Conservation (phyloP, 129 eudicot genomes). For the Flaveria ramosissima region DNA sequence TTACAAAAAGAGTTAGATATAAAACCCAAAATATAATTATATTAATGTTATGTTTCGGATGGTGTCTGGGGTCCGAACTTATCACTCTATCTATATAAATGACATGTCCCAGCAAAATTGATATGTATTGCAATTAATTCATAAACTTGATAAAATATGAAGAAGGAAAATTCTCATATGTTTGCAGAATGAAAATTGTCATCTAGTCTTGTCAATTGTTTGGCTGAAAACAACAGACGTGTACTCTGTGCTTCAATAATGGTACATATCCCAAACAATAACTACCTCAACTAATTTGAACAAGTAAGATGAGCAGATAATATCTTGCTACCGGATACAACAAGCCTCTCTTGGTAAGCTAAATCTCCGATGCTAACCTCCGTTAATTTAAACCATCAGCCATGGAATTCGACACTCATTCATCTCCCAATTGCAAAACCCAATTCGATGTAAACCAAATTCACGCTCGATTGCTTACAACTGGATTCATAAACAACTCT, state of each 20-base stretch:
- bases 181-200: too few relatives aligned
- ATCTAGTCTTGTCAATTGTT: background rate
- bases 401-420: slow-evolving; percentile 58
- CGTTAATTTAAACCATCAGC: slow-evolving; percentile 49
- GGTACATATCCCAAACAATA: slow-evolving; percentile 24
- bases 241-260: slow-evolving; percentile 5
- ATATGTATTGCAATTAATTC: too few relatives aligned
- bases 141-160: too few relatives aligned
- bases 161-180: too few relatives aligned
- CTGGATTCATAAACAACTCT: slow-evolving; percentile 52
- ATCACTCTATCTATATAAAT: too few relatives aligned
- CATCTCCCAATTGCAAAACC: slow-evolving; percentile 60
- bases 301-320: slow-evolving; percentile 5
- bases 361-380: slow-evolving; percentile 37
- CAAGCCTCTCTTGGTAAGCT: too few relatives aligned
- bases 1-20: too few relatives aligned
- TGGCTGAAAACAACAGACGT: background rate
- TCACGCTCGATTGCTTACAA: slow-evolving; percentile 63
- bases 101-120: too few relatives aligned
- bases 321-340: slow-evolving; percentile 21
- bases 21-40: too few relatives aligned
- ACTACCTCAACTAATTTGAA: slow-evolving; percentile 32
- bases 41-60: too few relatives aligned
- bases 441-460: slow-evolving; percentile 58
- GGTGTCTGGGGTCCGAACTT: too few relatives aligned